Evolutionary conservation across 176 grass and related monocot species (phyloP), one percentile per base, ranked within the genome.

Genomic region (Eremochloa ophiuroides): DNA sequence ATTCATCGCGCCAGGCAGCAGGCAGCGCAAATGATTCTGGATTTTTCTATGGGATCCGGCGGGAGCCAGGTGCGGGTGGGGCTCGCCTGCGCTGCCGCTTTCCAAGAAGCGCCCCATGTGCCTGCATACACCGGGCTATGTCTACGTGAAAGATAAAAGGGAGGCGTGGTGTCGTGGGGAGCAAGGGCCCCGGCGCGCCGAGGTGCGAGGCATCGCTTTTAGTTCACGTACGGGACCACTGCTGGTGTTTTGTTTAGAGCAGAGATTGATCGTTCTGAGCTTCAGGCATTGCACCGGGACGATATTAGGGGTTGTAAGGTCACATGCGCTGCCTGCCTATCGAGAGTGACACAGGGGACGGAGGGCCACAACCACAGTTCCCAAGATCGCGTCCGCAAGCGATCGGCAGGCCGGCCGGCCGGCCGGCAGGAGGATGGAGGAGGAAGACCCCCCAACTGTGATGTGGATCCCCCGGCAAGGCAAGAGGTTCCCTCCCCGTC

Each of bases 41-140:
- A 82, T 68, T 73, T 74, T 61, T 82, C 66, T 40, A 65, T 31
- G 82, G 82, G 58, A 41, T 78, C 75, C 30, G 23, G 43, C 34
- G n/a, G n/a, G n/a, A 18, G 14, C 4, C 25, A 42, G 28, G 77
- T 80, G n/a, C 31, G 5, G 51, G 79, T 69, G 78, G 72, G 58
- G 75, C 23, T 44, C 35, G 65, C 4, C 66, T 5, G 47, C 47
- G 22, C 68, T 26, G 83, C 88, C 29, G 68, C 84, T 90, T 86
- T 86, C 88, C 79, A 43, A 73, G 84, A 79, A 86, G 84, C 84
- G 79, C 61, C 83, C 83, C 88, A 90, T 86, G 88, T 86, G 88
- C 84, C 40, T 35, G 88, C 84, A 69, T 74, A 83, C 68, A 18
- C 69, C 69, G 69, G 40, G 27, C 53, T n/a, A n/a, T n/a, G n/a